phyloP scores from a whole-genome alignment of 1,284 basidiomycete species.

The Caloboletus firmus region DNA sequence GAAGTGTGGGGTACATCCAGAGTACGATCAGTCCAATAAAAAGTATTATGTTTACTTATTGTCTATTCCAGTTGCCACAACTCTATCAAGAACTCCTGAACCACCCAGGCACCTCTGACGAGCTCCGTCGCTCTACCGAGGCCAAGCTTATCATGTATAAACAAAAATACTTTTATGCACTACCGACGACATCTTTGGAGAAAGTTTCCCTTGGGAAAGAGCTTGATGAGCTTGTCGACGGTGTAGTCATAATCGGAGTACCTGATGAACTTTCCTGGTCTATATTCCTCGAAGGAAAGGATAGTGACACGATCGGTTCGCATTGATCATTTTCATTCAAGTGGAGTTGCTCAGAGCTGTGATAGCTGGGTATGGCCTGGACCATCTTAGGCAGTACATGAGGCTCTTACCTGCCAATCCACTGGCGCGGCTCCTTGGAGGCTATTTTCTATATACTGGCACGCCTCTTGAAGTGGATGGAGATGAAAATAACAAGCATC shows the following conservation, averaged over 20 bases:
- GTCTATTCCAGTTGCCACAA: slow-evolving; percentile 52
- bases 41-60: slow-evolving; percentile 3
- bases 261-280: slow-evolving; percentile 80
- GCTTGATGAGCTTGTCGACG: slow-evolving; percentile 68
- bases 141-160: slow-evolving; percentile 67
- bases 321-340: slow-evolving; percentile 7
- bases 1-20: slow-evolving; percentile 63
- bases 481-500: slow-evolving; percentile 37
- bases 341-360: neutral
- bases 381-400: slow-evolving; percentile 64
- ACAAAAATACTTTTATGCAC: slow-evolving; percentile 54
- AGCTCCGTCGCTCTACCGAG: slow-evolving; percentile 68
- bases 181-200: slow-evolving; percentile 46
- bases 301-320: slow-evolving; percentile 70
- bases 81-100: slow-evolving; percentile 75
- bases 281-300: slow-evolving; percentile 74
- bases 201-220: slow-evolving; percentile 59
- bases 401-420: slow-evolving; percentile 65
- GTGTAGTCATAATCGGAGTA: slow-evolving; percentile 72
- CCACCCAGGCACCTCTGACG: slow-evolving; percentile 75
- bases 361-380: slow-evolving; percentile 64
- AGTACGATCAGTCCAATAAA: slow-evolving; percentile 38
- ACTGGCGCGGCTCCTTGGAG: slow-evolving; percentile 60
- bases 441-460: slow-evolving; percentile 68
- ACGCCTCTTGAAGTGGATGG: slow-evolving; percentile 49